These are phyloP conservation scores for Crithidia brevicula DNA, from an alignment of 208 protist genomes.

Conservation along the genomic window DNA sequence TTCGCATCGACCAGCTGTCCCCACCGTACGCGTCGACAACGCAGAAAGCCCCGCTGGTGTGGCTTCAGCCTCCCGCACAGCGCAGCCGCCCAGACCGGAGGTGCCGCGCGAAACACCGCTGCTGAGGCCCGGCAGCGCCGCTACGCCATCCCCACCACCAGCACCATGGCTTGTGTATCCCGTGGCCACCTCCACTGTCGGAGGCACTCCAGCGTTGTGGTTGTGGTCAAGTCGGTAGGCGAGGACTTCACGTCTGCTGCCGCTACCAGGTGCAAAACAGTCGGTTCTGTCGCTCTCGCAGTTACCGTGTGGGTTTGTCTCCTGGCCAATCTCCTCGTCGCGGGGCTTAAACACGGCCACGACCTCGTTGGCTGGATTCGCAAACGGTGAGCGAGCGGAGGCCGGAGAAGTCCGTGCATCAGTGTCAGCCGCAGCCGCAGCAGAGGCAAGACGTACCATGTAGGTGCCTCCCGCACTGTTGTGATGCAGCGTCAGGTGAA, in stretches of 20 bases:
- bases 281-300: constrained; percentile 40
- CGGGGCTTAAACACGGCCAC: constrained; percentile 72
- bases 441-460: constrained; percentile 43
- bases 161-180: background rate
- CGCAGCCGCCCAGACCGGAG: background rate
- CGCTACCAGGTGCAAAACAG: constrained; percentile 63
- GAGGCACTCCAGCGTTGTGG: constrained; percentile 64
- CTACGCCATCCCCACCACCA: too few species aligned
- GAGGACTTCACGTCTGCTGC: constrained; percentile 68
- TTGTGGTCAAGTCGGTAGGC: constrained; percentile 72
- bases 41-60: constrained; percentile 3
- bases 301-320: constrained; percentile 63
- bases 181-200: constrained; percentile 58
- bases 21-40: constrained; percentile 3
- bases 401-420: background rate
- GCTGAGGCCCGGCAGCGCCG: too few species aligned
- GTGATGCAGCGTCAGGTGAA: constrained; percentile 44
- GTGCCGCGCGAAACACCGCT: too few species aligned
- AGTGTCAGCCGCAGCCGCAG: background rate
- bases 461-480: constrained; percentile 76
- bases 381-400: background rate
- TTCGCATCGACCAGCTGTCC: too few species aligned
- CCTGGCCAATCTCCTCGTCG: constrained; percentile 67
- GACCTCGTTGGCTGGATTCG: background rate
- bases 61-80: background rate